phyloP scores from a whole-genome alignment of 2,329 filamentous ascomycete species.

The Ophiostoma ips region DNA sequence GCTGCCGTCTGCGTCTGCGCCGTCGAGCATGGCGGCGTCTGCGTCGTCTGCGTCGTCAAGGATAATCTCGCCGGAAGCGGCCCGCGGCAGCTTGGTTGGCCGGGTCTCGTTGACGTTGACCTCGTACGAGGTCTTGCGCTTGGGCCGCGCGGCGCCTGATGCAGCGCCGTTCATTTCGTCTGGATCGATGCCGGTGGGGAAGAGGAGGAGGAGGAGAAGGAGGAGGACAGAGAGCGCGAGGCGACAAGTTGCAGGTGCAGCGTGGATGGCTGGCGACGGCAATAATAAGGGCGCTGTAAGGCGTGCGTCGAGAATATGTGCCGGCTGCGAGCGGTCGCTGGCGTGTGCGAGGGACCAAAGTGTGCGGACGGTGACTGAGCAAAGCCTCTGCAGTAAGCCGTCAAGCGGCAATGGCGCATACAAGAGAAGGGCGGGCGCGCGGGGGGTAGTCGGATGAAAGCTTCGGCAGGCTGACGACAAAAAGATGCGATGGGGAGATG shows the following conservation, averaged over 20 bases:
- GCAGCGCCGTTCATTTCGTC: conserved; percentile 16
- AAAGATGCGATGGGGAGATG: no score
- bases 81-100: conserved; percentile 16
- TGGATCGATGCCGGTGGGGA: neutral
- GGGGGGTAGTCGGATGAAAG: no score
- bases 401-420: conserved; percentile 10
- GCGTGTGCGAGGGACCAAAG: neutral
- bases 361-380: neutral
- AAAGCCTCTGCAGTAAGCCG: conserved; percentile 13
- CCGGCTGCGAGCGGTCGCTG: neutral
- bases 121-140: conserved; percentile 17
- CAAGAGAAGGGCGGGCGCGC: conserved; percentile 3
- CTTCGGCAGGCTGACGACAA: no score
- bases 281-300: no score
- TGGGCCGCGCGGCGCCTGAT: conserved; percentile 12
- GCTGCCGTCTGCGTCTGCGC: neutral
- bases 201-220: neutral
- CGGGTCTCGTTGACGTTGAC: conserved; percentile 13
- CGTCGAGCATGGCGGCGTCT: conserved; percentile 7
- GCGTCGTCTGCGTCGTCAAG: neutral
- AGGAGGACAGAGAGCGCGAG: neutral
- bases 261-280: no score
- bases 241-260: neutral
- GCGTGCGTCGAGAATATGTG: neutral
- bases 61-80: neutral